phyloP scores from a whole-genome alignment of 177 flowering plant species.

The Vitis hybrid region DNA sequence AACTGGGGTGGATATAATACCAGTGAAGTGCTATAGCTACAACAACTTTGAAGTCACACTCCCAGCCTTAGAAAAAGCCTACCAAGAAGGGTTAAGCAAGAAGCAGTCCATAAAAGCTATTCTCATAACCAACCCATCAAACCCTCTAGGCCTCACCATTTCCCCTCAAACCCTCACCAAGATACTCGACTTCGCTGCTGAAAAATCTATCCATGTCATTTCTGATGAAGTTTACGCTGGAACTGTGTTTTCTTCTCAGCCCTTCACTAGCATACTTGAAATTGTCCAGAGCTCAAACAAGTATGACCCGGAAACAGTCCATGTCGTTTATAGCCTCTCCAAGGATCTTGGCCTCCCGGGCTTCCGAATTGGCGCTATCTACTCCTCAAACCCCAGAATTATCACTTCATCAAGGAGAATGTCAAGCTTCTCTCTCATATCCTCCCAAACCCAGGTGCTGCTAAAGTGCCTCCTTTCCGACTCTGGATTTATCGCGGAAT shows the following conservation, averaged over 20 bases:
- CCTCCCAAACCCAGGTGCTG: conserved; percentile 28
- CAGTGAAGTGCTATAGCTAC: conserved; percentile 22
- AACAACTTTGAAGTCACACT: conserved; percentile 21
- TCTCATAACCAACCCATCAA: conserved; percentile 33
- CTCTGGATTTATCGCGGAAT: conserved; percentile 5
- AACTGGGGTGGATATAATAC: conserved; percentile 27
- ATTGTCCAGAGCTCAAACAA: conserved; percentile 9
- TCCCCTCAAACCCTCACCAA: conserved; percentile 7
- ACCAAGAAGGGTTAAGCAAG: conserved; percentile 11
- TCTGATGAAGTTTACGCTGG: conserved; percentile 28
- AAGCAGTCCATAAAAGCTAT: conserved; percentile 19
- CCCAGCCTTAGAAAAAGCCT: conserved; percentile 29
- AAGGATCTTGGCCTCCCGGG: conserved; percentile 30
- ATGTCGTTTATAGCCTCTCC: conserved; percentile 28
- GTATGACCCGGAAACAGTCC: conserved; percentile 16
- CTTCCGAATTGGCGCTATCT: conserved; percentile 24
- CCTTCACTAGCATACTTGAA: conserved; percentile 27
- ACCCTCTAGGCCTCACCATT: conserved; percentile 29
- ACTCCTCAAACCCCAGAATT: conserved; percentile 18
- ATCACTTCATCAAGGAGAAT: conserved; percentile 23
- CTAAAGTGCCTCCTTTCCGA: conserved; percentile 17
- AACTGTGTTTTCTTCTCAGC: conserved; percentile 17
- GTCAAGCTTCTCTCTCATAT: conserved; percentile 28
- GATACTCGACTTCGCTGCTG: conserved; percentile 20
- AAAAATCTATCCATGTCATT: conserved; percentile 24